Evolutionary conservation across 2,329 filamentous ascomycete species (phyloP).

Genomic region (Ophiocordyceps unilateralis): DNA sequence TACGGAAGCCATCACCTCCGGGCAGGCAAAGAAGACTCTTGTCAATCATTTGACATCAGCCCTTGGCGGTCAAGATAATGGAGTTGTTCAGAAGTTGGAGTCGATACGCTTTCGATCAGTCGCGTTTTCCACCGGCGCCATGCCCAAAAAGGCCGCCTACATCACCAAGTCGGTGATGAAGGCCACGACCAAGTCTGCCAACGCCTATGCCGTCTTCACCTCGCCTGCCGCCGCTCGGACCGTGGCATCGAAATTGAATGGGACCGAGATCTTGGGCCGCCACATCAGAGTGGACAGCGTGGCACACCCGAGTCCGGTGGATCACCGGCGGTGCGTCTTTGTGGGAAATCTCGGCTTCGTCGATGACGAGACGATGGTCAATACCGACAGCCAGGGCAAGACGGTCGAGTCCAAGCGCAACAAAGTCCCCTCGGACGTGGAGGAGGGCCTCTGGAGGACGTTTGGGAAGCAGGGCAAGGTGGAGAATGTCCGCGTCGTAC

Average conservation of each 20-base stretch:
- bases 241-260: conserved; percentile 65
- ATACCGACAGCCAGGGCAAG: conserved; percentile 46
- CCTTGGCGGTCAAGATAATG: conserved; percentile 30
- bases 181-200: conserved; percentile 79
- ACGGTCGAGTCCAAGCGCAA: conserved; percentile 56
- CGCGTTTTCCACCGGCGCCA: conserved; percentile 56
- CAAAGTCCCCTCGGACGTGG: conserved; percentile 64
- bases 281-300: conserved; percentile 85
- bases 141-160: conserved; percentile 89
- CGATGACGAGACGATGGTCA: conserved; percentile 65
- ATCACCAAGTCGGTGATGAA: conserved; percentile 84
- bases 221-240: conserved; percentile 57
- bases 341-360: conserved; percentile 94
- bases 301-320: conserved; percentile 66
- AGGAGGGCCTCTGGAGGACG: conserved; percentile 81
- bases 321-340: conserved; percentile 84
- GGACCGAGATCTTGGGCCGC: conserved; percentile 64
- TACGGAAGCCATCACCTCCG: conserved; percentile 63
- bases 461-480: conserved; percentile 63
- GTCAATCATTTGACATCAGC: conserved; percentile 64
- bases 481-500: conserved; percentile 82
- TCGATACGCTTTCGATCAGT: conserved; percentile 90
- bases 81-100: conserved; percentile 56
- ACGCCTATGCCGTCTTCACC: conserved; percentile 85
- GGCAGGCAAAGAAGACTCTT: conserved; percentile 62